Evolutionary conservation across 306 rosid species (phyloP), one percentile per base, ranked within the genome.

Genomic region (Begonia loranthoides): DNA sequence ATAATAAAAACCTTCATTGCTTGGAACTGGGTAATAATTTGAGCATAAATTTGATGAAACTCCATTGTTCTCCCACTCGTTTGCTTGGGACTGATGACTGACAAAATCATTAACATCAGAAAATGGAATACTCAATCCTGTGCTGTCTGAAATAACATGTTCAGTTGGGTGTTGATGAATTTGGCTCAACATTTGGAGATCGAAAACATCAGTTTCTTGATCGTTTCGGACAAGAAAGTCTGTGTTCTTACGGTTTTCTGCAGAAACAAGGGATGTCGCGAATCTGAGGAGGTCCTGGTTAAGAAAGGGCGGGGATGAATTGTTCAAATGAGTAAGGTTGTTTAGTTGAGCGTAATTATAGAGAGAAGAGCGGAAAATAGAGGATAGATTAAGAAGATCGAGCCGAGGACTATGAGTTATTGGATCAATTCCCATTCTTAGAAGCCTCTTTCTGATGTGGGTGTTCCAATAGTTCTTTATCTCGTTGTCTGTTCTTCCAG

Each of bases 381-480:
- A 76, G 43, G 93, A 76, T 28, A 92, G 60, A 66, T 92, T 94
- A 0, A 82, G 60, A 36, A 86, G 81, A 57, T 92, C 96, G 7
- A 92, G 83, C 4, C 94, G 58, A 16, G 93, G 96, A 41, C 59
- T 71, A 60, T 92, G 99, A 4, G 99, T 92, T 4, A 86, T 94
- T 0, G 99, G 99, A 66, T 92, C 94, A 13, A 92, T 92, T 67
- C 99, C 99, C 93, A 86, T 92, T 51, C 86, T 68, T 38, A 92
- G 70, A 39, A 92, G 93, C 80, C 82, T 78, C 61, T 86, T 92
- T 33, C 99, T 49, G 12, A 92, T 86, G 84, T 92, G 84, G 0
- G 99, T 92, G 84, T 86, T 92, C 99, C 99, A 92, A 5, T 80
- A 92, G 64, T 92, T 92, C 33, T 92, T 92, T 41, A 92, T 92